phyloP scores from a whole-genome alignment of 2,329 filamentous ascomycete species.

The Rutstroemia sp. region DNA sequence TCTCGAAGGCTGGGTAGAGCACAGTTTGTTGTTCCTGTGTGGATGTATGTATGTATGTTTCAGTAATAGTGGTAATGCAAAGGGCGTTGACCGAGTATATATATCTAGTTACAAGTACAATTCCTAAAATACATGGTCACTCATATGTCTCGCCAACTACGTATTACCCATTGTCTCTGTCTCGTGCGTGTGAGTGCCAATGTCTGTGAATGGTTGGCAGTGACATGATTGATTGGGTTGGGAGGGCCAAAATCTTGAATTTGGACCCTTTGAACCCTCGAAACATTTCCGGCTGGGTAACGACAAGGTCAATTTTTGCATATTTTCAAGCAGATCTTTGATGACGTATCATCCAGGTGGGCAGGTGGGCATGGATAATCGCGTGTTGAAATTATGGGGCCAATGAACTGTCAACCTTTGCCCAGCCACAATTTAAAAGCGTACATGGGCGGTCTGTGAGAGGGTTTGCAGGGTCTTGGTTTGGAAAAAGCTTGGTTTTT shows the following conservation, averaged over 20 bases:
- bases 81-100: constrained; percentile 7
- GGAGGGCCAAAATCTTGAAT: not conserved
- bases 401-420: constrained; percentile 3
- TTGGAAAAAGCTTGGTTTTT: not conserved
- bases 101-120: not conserved
- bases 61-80: not conserved
- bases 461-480: not conserved
- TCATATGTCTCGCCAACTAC: not conserved
- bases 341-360: not conserved
- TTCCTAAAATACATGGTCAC: not conserved
- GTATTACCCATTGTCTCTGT: too few species aligned
- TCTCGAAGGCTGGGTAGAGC: not conserved
- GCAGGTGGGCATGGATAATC: not conserved
- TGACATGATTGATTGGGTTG: not conserved
- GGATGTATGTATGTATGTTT: constrained; percentile 7
- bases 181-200: too few species aligned
- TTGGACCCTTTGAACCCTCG: too few species aligned
- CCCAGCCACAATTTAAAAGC: not conserved
- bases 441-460: not conserved
- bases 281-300: not conserved
- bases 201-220: not conserved
- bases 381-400: not conserved
- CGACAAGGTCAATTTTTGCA: not conserved
- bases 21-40: not conserved
- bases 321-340: not conserved